Evolutionary conservation across 176 grass and related monocot genomes (phyloP).

Genomic region (Cenchrus americanus): DNA sequence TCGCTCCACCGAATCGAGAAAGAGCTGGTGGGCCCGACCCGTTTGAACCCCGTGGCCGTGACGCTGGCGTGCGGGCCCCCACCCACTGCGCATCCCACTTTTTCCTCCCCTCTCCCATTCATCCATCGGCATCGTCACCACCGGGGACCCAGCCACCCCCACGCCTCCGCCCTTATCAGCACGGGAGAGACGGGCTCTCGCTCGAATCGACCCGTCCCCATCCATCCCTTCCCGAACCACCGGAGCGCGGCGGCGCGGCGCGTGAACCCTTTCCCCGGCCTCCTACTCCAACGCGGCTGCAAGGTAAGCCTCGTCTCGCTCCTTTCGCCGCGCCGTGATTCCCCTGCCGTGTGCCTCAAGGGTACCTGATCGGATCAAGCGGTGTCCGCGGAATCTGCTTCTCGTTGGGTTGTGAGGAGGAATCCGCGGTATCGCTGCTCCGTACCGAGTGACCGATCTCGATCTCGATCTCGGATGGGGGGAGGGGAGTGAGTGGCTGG

Average conservation of each 20-base stretch:
- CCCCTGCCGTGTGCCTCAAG: neutral
- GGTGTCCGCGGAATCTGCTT: neutral
- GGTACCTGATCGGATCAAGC: neutral
- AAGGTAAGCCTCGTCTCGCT: neutral
- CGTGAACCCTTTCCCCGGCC: neutral
- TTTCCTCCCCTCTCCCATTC: neutral
- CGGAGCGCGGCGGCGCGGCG: slow-evolving; percentile 15
- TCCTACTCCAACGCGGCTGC: neutral
- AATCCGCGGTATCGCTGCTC: neutral
- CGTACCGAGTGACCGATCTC: neutral
- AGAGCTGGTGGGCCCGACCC: neutral
- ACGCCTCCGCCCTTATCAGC: neutral
- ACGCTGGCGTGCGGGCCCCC: neutral
- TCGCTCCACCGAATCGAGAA: neutral
- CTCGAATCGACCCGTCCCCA: neutral
- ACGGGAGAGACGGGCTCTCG: neutral
- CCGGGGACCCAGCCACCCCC: neutral
- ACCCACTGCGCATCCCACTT: neutral
- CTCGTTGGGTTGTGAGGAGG: too few relatives aligned
- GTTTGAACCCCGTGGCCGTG: neutral
- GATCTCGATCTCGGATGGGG: neutral
- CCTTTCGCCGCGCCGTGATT: neutral
- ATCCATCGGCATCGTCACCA: neutral
- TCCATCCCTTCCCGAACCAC: slow-evolving; percentile 11
- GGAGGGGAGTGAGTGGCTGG: too few relatives aligned